Percentiles rank a stretch among this genome's conserved stretches.
Conservation (phyloP, 345 rosid species). For the Gossypium ekmanianum region DNA sequence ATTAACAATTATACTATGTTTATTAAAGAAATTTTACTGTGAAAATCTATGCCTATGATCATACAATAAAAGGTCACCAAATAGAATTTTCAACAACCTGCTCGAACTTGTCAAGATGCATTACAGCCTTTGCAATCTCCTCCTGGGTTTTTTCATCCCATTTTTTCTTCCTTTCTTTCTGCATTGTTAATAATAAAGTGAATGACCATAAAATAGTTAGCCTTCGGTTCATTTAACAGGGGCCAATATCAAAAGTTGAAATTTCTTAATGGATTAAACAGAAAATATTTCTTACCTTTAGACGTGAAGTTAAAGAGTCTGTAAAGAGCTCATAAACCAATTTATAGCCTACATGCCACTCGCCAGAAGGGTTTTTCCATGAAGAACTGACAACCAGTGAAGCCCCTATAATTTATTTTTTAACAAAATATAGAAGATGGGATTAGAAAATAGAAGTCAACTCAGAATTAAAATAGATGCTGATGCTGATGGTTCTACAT, state of each 20-base stretch:
- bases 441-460: not conserved
- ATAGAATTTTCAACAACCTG: slow-evolving; percentile 46
- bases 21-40: not conserved
- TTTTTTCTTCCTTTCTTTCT: slow-evolving; percentile 79
- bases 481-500: not conserved
- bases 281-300: slow-evolving; percentile 51
- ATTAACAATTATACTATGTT: not conserved
- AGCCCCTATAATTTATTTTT: slow-evolving; percentile 42
- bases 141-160: slow-evolving; percentile 93
- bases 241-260: slow-evolving; percentile 17
- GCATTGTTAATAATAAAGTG: slow-evolving; percentile 14
- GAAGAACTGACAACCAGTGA: slow-evolving; percentile 68
- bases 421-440: not conserved
- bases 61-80: slow-evolving; percentile 11
- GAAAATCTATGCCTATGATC: not conserved
- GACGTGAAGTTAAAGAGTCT: slow-evolving; percentile 57
- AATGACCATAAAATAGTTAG: not conserved
- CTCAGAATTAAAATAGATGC: slow-evolving; percentile 4
- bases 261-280: not conserved
- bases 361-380: slow-evolving; percentile 91
- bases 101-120: slow-evolving; percentile 63
- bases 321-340: slow-evolving; percentile 80
- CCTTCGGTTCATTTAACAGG: not conserved
- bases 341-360: slow-evolving; percentile 93
- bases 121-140: slow-evolving; percentile 76